Conservation (phyloP, 805 yeast genomes). For the Candida vartiovaarae region DNA sequence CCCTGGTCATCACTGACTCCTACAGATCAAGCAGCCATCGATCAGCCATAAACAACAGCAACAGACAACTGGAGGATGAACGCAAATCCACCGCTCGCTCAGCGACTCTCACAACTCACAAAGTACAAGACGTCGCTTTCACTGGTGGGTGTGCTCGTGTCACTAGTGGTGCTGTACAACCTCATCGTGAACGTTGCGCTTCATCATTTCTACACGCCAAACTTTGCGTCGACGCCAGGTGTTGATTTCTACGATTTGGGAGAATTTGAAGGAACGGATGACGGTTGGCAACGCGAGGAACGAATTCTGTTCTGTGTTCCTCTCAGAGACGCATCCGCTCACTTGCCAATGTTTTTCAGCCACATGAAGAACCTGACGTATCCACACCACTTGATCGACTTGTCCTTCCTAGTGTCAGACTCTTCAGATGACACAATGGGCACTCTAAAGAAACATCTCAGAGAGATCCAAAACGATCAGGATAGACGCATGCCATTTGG, state of each 20-base stretch:
- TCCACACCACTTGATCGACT: conserved; percentile 82
- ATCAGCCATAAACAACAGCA: too few species aligned
- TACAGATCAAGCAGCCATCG: too few species aligned
- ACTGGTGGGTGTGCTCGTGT: conserved; percentile 10
- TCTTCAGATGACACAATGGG: conserved; percentile 86
- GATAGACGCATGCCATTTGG: conserved; percentile 65
- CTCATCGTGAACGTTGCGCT: conserved; percentile 7
- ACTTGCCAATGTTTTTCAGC: conserved; percentile 81
- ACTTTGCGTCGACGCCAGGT: conserved; percentile 26
- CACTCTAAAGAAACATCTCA: conserved; percentile 48
- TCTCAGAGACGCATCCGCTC: conserved; percentile 85
- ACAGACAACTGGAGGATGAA: too few species aligned
- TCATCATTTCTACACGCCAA: conserved; percentile 26
- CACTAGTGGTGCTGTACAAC: conserved; percentile 12
- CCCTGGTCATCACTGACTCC: too few species aligned
- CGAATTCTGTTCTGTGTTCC: conserved; percentile 86
- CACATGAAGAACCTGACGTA: conserved; percentile 78
- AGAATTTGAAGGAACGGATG: conserved; percentile 57
- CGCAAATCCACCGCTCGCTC: too few species aligned
- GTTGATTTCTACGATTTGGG: conserved; percentile 71
- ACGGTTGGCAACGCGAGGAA: conserved; percentile 81
- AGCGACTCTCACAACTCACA: too few species aligned
- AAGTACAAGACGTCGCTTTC: conserved; percentile 1
- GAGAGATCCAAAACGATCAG: conserved; percentile 57
- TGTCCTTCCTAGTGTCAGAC: conserved; percentile 83